Evolutionary conservation across 306 rosid genomes (phyloP).

Genomic region (Trichosanthes truncata): DNA sequence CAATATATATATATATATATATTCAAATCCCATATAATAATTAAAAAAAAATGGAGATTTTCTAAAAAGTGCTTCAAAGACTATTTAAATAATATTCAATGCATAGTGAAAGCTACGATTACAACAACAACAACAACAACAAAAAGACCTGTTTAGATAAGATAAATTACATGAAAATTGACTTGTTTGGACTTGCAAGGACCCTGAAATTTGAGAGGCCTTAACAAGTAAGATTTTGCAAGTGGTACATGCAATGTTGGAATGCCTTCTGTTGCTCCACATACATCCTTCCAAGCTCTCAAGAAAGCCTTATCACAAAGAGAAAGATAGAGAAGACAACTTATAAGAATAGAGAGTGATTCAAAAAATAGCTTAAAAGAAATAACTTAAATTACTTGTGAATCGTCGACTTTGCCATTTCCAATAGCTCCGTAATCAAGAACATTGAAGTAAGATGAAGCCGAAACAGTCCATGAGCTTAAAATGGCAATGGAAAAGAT

Average conservation of each 20-base stretch:
- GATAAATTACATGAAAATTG: conserved; percentile 18
- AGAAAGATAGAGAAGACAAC: too few species aligned
- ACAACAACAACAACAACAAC: too few species aligned
- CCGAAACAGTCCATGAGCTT: not conserved
- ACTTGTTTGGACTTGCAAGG: conserved; percentile 33
- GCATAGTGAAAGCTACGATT: too few species aligned
- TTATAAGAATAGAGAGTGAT: too few species aligned
- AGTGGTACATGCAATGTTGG: conserved; percentile 28
- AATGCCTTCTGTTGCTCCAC: conserved; percentile 10
- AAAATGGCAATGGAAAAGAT: not conserved
- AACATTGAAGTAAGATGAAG: conserved; percentile 14
- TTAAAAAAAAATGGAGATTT: too few species aligned
- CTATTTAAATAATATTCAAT: too few species aligned
- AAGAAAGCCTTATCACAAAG: conserved; percentile 26
- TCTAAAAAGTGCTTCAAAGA: too few species aligned
- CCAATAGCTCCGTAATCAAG: conserved; percentile 32
- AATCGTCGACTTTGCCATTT: conserved; percentile 34
- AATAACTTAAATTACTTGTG: conserved; percentile 15
- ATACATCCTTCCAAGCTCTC: conserved; percentile 36
- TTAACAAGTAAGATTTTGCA: conserved; percentile 28
- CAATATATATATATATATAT: too few species aligned
- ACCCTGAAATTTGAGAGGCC: conserved; percentile 28
- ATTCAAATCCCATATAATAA: too few species aligned
- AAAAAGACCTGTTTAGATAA: too few species aligned
- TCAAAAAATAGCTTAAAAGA: too few species aligned